Conservation (phyloP, 495 filamentous ascomycete genomes). For the Aspergillus saccharolyticus region DNA sequence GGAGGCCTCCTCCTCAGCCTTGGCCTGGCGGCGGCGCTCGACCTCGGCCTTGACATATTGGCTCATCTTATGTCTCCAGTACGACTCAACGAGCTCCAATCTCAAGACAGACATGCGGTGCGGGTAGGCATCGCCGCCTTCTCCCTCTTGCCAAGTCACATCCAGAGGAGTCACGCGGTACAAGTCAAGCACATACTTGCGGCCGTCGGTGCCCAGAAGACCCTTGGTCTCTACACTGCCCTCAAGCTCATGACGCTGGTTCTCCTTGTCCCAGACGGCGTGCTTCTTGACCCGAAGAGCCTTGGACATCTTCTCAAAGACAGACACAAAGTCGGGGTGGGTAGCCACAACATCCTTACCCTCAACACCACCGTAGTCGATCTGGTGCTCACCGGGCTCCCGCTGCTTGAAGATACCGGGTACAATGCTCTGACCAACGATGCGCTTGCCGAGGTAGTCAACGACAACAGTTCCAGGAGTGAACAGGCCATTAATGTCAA, state of each 20-base stretch:
- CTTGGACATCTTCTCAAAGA: slow-evolving; percentile 88
- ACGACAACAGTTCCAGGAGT: slow-evolving; percentile 95
- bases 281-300: slow-evolving; percentile 87
- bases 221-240: slow-evolving; percentile 98
- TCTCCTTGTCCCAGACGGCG: slow-evolving; percentile 95
- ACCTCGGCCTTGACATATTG: slow-evolving; percentile 78
- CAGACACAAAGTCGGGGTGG: slow-evolving; percentile 74
- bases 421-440: slow-evolving; percentile 97
- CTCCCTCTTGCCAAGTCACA: slow-evolving; percentile 80
- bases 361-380: slow-evolving; percentile 97
- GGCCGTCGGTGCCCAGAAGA: slow-evolving; percentile 89
- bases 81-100: slow-evolving; percentile 79
- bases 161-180: slow-evolving; percentile 94
- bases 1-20: slow-evolving; percentile 36
- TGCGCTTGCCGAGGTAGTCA: slow-evolving; percentile 93
- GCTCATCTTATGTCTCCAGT: slow-evolving; percentile 78
- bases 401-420: slow-evolving; percentile 99
- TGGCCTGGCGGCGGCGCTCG: slow-evolving; percentile 47
- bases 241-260: slow-evolving; percentile 84
- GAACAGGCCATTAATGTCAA: slow-evolving; percentile 90
- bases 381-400: slow-evolving; percentile 94
- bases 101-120: slow-evolving; percentile 93
- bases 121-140: slow-evolving; percentile 66
- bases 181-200: slow-evolving; percentile 94
- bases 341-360: slow-evolving; percentile 92